Conservation (phyloP, 2,329 filamentous ascomycete genomes). For the Juglanconis sp. region DNA sequence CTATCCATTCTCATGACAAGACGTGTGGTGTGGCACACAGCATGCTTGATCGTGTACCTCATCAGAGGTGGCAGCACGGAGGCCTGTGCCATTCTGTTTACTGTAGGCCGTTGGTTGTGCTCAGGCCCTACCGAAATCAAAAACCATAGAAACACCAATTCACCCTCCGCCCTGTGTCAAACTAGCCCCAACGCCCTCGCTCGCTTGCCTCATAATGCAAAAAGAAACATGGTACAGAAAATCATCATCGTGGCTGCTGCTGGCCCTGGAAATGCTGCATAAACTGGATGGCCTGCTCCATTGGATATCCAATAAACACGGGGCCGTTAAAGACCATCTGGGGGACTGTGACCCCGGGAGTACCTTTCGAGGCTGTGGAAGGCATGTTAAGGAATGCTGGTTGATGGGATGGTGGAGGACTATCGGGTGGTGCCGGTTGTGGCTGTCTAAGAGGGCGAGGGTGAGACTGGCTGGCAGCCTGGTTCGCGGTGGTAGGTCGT, state of each 20-base stretch:
- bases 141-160: not conserved
- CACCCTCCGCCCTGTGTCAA: not conserved
- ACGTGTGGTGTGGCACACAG: too few species aligned
- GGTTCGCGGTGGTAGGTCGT: not conserved
- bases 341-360: conserved; percentile 36
- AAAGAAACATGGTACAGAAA: conserved; percentile 5
- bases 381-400: conserved; percentile 52
- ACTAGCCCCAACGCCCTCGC: conserved; percentile 3
- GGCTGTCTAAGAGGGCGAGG: conserved; percentile 21
- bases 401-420: conserved; percentile 32
- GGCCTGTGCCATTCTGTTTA: too few species aligned
- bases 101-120: too few species aligned
- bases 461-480: conserved; percentile 12
- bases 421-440: conserved; percentile 22
- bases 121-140: not conserved
- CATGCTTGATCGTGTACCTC: too few species aligned
- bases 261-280: conserved; percentile 57
- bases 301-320: conserved; percentile 87
- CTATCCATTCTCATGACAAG: too few species aligned
- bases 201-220: not conserved
- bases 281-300: conserved; percentile 76
- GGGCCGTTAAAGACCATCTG: conserved; percentile 89
- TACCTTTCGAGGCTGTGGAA: conserved; percentile 27
- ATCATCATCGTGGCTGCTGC: conserved; percentile 17
- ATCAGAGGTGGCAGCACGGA: too few species aligned